Evolutionary conservation across 164 flowering plant genomes (phyloP), one percentile per base, ranked within the genome.

Genomic region (Warburgia ugandensis): DNA sequence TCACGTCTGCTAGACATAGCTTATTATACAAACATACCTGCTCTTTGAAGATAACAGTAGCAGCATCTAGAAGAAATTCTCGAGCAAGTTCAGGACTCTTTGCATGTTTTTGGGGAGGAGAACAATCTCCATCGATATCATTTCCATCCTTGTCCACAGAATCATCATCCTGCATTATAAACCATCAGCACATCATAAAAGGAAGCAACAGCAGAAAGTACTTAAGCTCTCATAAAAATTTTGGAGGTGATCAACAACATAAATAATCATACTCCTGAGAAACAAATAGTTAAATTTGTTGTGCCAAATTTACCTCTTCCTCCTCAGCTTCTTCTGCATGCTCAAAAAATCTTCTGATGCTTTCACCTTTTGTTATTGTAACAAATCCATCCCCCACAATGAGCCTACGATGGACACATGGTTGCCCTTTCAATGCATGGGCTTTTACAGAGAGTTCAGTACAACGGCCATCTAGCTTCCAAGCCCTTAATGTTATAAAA

Each of bases 11-110:
- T n/a, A n/a, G n/a, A n/a, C n/a, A n/a, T n/a, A n/a, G n/a, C n/a
- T n/a, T n/a, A n/a, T n/a, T n/a, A n/a, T n/a, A n/a, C n/a, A 32
- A 21, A 36, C 23, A 55, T 76, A 60, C 96, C 96, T 92, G 96
- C 63, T 92, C 96, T 67, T 92, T 92, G 50, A 88, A 92, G 61
- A 92, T 88, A 44, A 92, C 95, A 48, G 90, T 86, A 33, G 96
- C 96, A 60, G 96, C 96, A 81, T 92, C 99, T n/a, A 92, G 73
- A 64, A 92, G 96, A 75, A 92, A 92, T 54, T 92, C 95, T 52
- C 96, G 77, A 66, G 99, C 99, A 74, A 88, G 95, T 67, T 92
- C 99, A 65, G 99, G 99, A 79, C 96, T 92, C 84, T 92, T 92
- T 29, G 96, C 99, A 80, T 92, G 99, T 71, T 84, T 92, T 60